Base-by-base conservation (phyloP, 1,139 yeast species). In the Candida sp. region DNA sequence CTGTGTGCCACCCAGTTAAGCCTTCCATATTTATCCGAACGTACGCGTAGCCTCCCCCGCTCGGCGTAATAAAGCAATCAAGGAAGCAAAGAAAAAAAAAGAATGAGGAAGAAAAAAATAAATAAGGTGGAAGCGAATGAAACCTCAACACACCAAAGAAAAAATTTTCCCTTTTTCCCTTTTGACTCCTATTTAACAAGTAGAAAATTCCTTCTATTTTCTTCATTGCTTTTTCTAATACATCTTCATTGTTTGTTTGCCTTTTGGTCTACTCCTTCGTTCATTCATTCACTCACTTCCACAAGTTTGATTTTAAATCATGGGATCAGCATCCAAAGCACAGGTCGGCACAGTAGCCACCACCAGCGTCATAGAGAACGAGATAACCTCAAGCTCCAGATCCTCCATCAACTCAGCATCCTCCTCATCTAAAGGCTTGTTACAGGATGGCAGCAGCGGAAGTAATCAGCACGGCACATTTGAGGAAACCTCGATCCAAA, bases 401-500 rank as follows among this genome's bases (percentile, higher is more conserved):
- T 43, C 55, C 7, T 53, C 55, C 23, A 41, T 50, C 17, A 35
- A 38, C 25, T 52, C 55, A 11, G 44, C 49, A 8, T 40, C 48
- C 25, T 54, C 52, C 2, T 55, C 53, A 1, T n/a, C 56, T 9
- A 54, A 54, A 34, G 55, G 38, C n/a, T 39, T 55, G 17, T 30
- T 55, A 38, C 42, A 43, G 23, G 40, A 42, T 7, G 3, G 32
- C 17, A 46, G 17, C 27, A 25, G 33, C 17, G 47, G 17, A 17
- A 25, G 33, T 17, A 27, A 25, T 7, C 30, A 42, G n/a, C 27
- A 32, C 30, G 43, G 44, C 30, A 42, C 44, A 12, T 33, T 31
- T 34, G 52, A 47, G 32, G 38, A 39, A 8, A 7, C 51, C 22
- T 47, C 51, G 5, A 30, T 47, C 23, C 51, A 56, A 32, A 50